Percentiles rank a stretch among this genome's conserved stretches.
These are phyloP conservation scores for Daldinia childiae DNA, from an alignment of 495 filamentous ascomycete genomes.

Conservation along the genomic window DNA sequence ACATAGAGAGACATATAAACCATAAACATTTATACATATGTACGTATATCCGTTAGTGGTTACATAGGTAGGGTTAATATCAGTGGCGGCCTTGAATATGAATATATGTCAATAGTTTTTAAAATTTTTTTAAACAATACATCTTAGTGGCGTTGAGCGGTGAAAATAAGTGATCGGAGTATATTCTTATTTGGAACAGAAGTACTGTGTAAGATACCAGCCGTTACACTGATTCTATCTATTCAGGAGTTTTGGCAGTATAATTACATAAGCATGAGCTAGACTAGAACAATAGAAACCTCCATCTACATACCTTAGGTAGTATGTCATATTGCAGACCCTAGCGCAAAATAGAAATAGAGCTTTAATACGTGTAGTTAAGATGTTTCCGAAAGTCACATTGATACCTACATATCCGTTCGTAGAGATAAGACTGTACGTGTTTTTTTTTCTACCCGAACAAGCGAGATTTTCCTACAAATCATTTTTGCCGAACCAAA, in stretches of 20 bases:
- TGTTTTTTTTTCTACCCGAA: conserved; percentile 1
- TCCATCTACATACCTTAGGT: not conserved
- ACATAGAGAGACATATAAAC: too few species aligned
- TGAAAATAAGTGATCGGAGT: not conserved
- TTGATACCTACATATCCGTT: not conserved
- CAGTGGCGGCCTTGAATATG: too few species aligned
- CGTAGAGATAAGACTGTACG: not conserved
- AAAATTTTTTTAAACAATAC: too few species aligned
- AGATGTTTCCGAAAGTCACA: not conserved
- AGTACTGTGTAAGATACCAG: not conserved
- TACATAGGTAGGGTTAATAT: too few species aligned
- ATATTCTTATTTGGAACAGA: not conserved
- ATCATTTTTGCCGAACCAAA: conserved; percentile 24
- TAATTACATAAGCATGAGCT: not conserved
- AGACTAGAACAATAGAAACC: not conserved
- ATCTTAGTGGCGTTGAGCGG: not conserved
- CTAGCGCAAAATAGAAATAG: too few species aligned
- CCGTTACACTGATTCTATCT: too few species aligned
- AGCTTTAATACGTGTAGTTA: too few species aligned
- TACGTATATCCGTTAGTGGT: too few species aligned
- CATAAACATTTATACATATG: too few species aligned
- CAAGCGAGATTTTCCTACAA: conserved; percentile 19
- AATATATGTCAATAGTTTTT: too few species aligned
- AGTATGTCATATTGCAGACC: not conserved
- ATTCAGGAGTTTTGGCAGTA: not conserved